phyloP scores from a whole-genome alignment of 306 rosid species.

The Vigna unguiculata region DNA sequence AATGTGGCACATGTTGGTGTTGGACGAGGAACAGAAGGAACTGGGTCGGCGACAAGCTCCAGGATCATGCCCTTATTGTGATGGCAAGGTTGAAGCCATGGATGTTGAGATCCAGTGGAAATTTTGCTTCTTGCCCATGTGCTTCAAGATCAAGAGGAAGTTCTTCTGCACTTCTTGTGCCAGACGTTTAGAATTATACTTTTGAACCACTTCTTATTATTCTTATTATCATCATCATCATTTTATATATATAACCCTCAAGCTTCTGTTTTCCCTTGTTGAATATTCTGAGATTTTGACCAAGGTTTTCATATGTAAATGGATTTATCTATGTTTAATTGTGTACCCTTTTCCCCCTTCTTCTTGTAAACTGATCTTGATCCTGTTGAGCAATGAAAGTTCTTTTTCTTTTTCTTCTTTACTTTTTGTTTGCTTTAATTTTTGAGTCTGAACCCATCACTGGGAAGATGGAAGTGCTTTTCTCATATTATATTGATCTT shows the following conservation, averaged over 20 bases:
- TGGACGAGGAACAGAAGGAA: slow-evolving; percentile 77
- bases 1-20: slow-evolving; percentile 71
- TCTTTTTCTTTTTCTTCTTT: background rate
- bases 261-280: background rate
- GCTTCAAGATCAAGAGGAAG: slow-evolving; percentile 78
- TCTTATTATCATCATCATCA: background rate
- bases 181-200: slow-evolving; percentile 63
- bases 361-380: slow-evolving; percentile 1
- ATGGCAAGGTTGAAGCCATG: slow-evolving; percentile 79
- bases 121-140: slow-evolving; percentile 77
- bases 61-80: slow-evolving; percentile 82
- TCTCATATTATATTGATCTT: background rate
- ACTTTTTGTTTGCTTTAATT: background rate
- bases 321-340: background rate
- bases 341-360: background rate
- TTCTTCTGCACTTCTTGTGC: slow-evolving; percentile 73
- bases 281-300: background rate
- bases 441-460: background rate
- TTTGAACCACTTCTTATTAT: background rate
- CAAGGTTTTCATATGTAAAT: slow-evolving; percentile 16
- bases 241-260: background rate
- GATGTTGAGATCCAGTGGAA: slow-evolving; percentile 78
- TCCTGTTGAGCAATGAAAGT: background rate
- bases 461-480: background rate
- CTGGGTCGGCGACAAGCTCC: slow-evolving; percentile 75